phyloP scores from a whole-genome alignment of 257 asterid genomes.

The Solanum chiquidenum region DNA sequence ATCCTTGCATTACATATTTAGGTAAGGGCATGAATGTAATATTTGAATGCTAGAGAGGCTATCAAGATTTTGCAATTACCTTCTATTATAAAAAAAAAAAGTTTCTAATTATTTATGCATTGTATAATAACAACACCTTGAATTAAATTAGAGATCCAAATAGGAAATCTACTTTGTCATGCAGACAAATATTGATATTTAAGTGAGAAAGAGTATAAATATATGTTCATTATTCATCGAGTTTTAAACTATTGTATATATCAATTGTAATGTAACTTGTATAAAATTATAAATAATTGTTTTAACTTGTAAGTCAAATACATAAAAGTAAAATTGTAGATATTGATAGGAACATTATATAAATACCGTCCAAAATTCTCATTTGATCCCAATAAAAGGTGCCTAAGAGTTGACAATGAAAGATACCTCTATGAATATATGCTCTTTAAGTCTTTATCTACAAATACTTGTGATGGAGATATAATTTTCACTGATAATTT shows the following conservation, averaged over 20 bases:
- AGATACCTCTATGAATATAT: background rate
- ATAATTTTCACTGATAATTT: background rate
- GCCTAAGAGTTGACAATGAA: background rate
- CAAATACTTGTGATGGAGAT: background rate
- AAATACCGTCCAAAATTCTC: background rate
- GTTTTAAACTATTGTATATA: background rate
- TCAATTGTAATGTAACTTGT: background rate
- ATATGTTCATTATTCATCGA: background rate
- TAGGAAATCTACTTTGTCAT: background rate
- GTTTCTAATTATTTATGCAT: background rate
- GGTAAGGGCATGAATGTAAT: background rate
- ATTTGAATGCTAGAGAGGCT: too few species aligned
- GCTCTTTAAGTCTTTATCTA: background rate
- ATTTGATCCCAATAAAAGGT: background rate
- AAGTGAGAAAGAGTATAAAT: background rate
- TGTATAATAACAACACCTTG: background rate
- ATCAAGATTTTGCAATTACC: background rate
- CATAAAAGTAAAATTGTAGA: background rate
- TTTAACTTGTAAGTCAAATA: background rate
- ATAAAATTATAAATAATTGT: background rate
- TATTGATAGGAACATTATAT: background rate
- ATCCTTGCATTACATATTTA: background rate
- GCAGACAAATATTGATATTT: background rate
- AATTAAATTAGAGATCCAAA: background rate
- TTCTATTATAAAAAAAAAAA: background rate